Percentiles rank a stretch among this genome's conserved stretches.
Conservation (phyloP, 164 flowering plant genomes). For the Vitis riparia region DNA sequence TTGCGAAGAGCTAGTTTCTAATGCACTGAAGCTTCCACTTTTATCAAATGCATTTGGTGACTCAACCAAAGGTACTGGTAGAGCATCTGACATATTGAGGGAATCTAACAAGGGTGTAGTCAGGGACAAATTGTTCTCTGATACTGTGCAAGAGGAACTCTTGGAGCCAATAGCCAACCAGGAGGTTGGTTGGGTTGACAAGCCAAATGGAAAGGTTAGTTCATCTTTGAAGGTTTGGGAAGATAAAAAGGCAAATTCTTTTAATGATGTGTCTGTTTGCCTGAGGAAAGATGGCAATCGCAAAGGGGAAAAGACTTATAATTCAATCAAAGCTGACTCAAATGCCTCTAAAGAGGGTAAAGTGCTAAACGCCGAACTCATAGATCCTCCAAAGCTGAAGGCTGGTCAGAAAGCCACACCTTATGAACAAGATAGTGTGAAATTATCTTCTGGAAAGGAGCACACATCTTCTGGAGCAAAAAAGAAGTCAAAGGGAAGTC, state of each 20-base stretch:
- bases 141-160: conserved; percentile 14
- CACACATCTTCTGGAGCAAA: conserved; percentile 23
- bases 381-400: conserved; percentile 25
- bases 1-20: conserved; percentile 48
- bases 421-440: conserved; percentile 18
- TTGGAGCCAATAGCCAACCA: conserved; percentile 6
- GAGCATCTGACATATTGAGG: conserved; percentile 9
- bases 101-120: conserved; percentile 12
- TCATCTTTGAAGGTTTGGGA: conserved; percentile 24
- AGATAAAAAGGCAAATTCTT: conserved; percentile 13
- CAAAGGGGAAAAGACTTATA: conserved; percentile 21
- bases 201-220: conserved; percentile 13
- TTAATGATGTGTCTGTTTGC: conserved; percentile 13
- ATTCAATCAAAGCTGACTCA: conserved; percentile 15
- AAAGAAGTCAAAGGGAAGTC: conserved; percentile 37
- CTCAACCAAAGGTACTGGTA: conserved; percentile 5
- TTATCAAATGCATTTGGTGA: conserved; percentile 31
- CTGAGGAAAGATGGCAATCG: conserved; percentile 16
- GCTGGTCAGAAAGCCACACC: conserved; percentile 10
- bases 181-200: conserved; percentile 20
- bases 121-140: conserved; percentile 8
- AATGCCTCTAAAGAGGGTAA: conserved; percentile 22
- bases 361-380: conserved; percentile 10
- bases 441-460: conserved; percentile 12
- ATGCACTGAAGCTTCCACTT: conserved; percentile 55